phyloP scores from a whole-genome alignment of 768 basidiomycete species.

The Lactifluus subvellereus region DNA sequence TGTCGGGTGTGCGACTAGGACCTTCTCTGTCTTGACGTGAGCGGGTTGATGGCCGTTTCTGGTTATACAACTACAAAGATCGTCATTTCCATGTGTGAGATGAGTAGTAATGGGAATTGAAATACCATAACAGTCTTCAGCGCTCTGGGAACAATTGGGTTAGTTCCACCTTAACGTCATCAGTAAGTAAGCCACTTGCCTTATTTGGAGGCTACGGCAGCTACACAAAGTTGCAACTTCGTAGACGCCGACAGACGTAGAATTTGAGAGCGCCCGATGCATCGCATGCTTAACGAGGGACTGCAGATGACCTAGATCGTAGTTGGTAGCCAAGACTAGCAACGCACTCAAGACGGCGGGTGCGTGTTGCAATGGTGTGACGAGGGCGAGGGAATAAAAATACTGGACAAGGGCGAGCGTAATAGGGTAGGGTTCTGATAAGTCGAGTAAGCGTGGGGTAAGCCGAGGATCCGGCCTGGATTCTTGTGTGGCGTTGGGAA shows the following conservation, averaged over 20 bases:
- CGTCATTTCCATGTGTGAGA: constrained; percentile 22
- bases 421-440: constrained; percentile 88
- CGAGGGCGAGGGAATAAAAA: constrained; percentile 79
- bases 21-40: constrained; percentile 44
- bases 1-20: constrained; percentile 20
- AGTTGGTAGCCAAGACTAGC: constrained; percentile 76
- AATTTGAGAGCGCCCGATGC: constrained; percentile 80
- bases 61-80: constrained; percentile 61
- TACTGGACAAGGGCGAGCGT: constrained; percentile 89
- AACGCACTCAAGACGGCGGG: constrained; percentile 86
- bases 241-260: constrained; percentile 86
- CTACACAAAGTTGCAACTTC: constrained; percentile 92
- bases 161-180: constrained; percentile 17
- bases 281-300: constrained; percentile 88
- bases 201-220: constrained; percentile 83
- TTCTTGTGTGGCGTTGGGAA: constrained; percentile 45
- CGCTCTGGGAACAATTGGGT: constrained; percentile 40
- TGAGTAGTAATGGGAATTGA: constrained; percentile 2
- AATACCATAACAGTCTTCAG: constrained; percentile 78
- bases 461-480: constrained; percentile 70
- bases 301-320: constrained; percentile 70
- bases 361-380: constrained; percentile 88
- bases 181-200: constrained; percentile 40
- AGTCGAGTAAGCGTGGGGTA: constrained; percentile 67
- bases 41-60: constrained; percentile 61